These are phyloP conservation scores for Fusarium devonianum DNA, from an alignment of 2,329 filamentous ascomycete species.

Conservation along the genomic window DNA sequence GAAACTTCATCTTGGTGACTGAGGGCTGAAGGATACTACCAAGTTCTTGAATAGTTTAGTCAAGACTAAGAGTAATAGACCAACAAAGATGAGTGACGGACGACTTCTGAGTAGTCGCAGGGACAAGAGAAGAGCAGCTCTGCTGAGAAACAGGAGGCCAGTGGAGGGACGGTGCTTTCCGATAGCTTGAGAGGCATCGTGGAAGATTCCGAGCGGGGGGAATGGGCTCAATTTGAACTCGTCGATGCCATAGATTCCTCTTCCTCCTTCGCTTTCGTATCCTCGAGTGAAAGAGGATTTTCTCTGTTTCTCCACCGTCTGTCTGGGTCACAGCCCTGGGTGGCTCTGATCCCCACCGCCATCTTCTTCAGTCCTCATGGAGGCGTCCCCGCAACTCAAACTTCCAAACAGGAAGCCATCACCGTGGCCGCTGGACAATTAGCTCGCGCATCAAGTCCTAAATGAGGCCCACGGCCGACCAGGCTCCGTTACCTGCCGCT, in stretches of 20 bases:
- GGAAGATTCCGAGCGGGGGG: slow-evolving; percentile 17
- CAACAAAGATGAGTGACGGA: slow-evolving; percentile 6
- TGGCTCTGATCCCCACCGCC: slow-evolving; percentile 17
- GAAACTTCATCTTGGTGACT: slow-evolving; percentile 29
- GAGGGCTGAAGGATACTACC: background rate
- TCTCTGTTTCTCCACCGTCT: background rate
- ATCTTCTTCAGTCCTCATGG: background rate
- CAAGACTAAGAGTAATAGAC: background rate
- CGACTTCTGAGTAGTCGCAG: background rate
- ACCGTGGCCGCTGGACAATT: slow-evolving; percentile 17
- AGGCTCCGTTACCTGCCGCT: background rate
- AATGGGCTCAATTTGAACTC: slow-evolving; percentile 34
- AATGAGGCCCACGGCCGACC: slow-evolving; percentile 29
- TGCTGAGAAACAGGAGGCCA: background rate
- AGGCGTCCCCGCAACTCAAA: slow-evolving; percentile 13
- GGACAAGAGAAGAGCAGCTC: slow-evolving; percentile 4
- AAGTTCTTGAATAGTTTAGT: background rate
- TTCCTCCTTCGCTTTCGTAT: background rate
- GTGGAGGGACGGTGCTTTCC: slow-evolving; percentile 12
- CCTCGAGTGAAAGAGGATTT: background rate
- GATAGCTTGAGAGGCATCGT: slow-evolving; percentile 15
- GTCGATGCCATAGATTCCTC: background rate
- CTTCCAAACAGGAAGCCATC: slow-evolving; percentile 37
- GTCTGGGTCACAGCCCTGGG: background rate
- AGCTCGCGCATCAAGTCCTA: slow-evolving; percentile 22